These are phyloP conservation scores for Penicillium sp. DNA, from an alignment of 2,329 filamentous ascomycete species.

Conservation along the genomic window DNA sequence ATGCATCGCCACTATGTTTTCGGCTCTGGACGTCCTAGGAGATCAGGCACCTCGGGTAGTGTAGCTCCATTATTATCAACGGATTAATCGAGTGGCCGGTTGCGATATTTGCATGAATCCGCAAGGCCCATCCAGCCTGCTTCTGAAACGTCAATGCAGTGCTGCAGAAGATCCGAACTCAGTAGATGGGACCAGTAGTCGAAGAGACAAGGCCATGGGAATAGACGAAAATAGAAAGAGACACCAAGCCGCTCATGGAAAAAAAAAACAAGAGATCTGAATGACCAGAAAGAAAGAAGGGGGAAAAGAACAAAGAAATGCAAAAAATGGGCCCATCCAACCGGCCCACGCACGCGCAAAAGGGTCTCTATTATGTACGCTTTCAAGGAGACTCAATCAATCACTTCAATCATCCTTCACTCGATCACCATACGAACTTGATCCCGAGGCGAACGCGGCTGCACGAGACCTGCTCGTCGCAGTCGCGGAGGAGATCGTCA, in stretches of 20 bases:
- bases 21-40: no score
- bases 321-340: constrained; percentile 10
- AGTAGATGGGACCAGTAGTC: neutral
- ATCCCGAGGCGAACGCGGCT: constrained; percentile 15
- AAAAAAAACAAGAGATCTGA: constrained; percentile 7
- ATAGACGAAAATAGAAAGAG: constrained; percentile 6
- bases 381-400: constrained; percentile 15
- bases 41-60: no score
- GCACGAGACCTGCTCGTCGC: constrained; percentile 39
- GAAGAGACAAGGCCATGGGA: neutral
- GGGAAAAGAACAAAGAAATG: constrained; percentile 9
- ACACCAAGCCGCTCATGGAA: constrained; percentile 20
- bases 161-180: neutral
- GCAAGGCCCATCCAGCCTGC: no score
- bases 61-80: neutral
- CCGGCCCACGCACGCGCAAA: constrained; percentile 11
- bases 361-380: constrained; percentile 26
- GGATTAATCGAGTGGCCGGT: neutral
- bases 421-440: constrained; percentile 21
- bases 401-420: constrained; percentile 32
- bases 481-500: constrained; percentile 24
- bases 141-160: neutral
- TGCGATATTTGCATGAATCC: neutral
- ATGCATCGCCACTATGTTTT: no score
- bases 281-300: constrained; percentile 1